Evolutionary conservation across 140 eudicot genomes (phyloP), one percentile per base, ranked within the genome.

Genomic region (Oenanthe javanica): DNA sequence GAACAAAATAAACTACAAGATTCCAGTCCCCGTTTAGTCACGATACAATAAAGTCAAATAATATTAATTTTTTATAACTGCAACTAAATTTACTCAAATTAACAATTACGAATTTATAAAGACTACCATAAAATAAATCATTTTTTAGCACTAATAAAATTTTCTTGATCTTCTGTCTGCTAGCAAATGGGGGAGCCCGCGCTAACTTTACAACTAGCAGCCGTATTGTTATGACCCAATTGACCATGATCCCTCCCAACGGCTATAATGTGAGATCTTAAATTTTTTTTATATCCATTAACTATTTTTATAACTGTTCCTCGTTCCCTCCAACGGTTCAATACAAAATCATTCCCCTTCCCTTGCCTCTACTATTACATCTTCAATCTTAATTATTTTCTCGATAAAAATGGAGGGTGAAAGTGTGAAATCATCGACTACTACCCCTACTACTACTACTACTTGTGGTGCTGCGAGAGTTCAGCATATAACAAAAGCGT

Each of bases 401-500:
- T 71, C 21, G 8, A 77, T 23, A 77, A 66, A 45, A 72, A 86
- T 88, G 91, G 87, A 79, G 36, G 81, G 72, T 67, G 18, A 81
- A 15, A 50, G 61, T 63, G 61, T 11, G 13, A 23, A 61, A 1
- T 21, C 59, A 7, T 14, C 13, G 0, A n/a, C 69, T 59, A 7
- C 69, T 2, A 19, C 36, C 7, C 4, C 66, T 18, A 4, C 61
- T 1, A 55, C 64, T 3, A 57, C 66, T 19, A 21, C 69, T 2
- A 8, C 31, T 21, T 6, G 82, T 5, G 75, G 81, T 23, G 31
- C 63, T 75, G 81, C 85, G 11, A 79, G 67, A 77, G 89, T 92
- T 13, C 99, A 95, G 84, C 97, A 89, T 25, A 85, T 95, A 31
- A 86, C 89, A 14, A 95, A 95, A 79, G 91, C 93, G 15, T 90